Conservation (phyloP, 441 rosid species). For the Kokia cookei region DNA sequence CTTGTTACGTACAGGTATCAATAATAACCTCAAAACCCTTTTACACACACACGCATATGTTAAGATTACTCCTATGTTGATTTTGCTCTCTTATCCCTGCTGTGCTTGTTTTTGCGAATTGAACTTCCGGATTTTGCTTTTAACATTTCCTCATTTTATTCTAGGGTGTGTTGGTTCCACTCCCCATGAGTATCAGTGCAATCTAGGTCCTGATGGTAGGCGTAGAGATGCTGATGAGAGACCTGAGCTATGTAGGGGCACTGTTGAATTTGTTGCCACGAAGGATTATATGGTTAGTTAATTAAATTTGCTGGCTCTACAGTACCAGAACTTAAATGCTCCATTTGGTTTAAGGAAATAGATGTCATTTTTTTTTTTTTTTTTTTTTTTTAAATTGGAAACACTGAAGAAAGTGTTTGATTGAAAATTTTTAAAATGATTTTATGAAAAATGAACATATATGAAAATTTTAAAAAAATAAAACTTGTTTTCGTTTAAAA, state of each 20-base stretch:
- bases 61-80: not conserved
- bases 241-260: slow-evolving; percentile 93
- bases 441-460: no score
- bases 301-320: not conserved
- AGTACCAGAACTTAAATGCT: not conserved
- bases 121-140: not conserved
- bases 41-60: not conserved
- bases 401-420: no score
- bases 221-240: slow-evolving; percentile 98
- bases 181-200: slow-evolving; percentile 92
- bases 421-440: no score
- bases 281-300: slow-evolving; percentile 80
- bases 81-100: not conserved
- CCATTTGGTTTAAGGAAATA: no score
- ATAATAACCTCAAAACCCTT: not conserved
- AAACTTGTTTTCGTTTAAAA: no score
- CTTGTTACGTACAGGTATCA: not conserved
- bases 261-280: slow-evolving; percentile 87
- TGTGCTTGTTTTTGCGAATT: not conserved
- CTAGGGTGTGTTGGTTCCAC: slow-evolving; percentile 85
- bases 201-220: slow-evolving; percentile 95
- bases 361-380: no score
- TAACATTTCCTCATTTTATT: slow-evolving; percentile 8
- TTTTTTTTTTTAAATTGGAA: no score
- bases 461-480: no score